Evolutionary conservation across 805 yeast genomes (phyloP).

Genomic region (Kuraishia hungarica): DNA sequence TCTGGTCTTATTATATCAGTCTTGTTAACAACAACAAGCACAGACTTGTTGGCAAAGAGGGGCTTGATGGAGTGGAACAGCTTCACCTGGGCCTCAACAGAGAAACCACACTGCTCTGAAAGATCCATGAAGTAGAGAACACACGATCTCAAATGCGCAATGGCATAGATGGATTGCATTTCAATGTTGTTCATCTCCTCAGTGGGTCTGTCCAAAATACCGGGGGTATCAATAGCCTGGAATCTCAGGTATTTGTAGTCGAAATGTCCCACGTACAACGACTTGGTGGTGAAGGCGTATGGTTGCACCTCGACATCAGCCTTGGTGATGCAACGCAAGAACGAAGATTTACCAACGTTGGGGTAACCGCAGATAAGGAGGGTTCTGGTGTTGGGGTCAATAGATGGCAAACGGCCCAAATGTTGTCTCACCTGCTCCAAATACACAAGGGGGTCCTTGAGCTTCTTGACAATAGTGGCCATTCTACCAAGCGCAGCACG

Average conservation of each 20-base stretch:
- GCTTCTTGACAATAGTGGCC: conserved; percentile 95
- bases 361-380: conserved; percentile 97
- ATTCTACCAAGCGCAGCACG: conserved; percentile 99
- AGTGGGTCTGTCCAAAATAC: conserved; percentile 96
- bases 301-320: conserved; percentile 99
- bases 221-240: conserved; percentile 99
- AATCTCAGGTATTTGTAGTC: conserved; percentile 96
- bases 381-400: conserved; percentile 98
- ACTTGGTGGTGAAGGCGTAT: conserved; percentile 97
- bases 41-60: conserved; percentile 92
- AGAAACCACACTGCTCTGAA: conserved; percentile 98
- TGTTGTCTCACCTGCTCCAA: conserved; percentile 99
- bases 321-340: conserved; percentile 85
- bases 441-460: conserved; percentile 88
- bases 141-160: conserved; percentile 96
- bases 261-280: conserved; percentile 95
- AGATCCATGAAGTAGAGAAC: conserved; percentile 97
- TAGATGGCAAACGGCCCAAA: conserved; percentile 94
- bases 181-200: conserved; percentile 99
- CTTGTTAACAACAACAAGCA: conserved; percentile 91
- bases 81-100: conserved; percentile 95
- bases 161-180: conserved; percentile 98
- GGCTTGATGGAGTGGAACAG: conserved; percentile 96
- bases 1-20: conserved; percentile 82
- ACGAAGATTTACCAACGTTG: conserved; percentile 97